Base-by-base conservation (phyloP, 257 asterid genomes). In the Solanum ahanhuiri region DNA sequence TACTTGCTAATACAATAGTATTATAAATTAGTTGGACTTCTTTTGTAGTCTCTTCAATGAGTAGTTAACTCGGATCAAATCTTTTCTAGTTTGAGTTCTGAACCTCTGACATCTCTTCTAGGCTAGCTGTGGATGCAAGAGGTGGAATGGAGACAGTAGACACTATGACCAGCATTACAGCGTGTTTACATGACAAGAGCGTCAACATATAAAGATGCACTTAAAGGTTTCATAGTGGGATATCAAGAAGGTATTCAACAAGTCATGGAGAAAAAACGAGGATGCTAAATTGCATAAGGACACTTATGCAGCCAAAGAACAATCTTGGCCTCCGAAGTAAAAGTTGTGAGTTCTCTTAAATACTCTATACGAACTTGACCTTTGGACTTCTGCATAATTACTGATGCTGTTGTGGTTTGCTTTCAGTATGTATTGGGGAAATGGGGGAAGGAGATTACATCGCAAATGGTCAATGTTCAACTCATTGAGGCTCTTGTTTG, bases 61-160 rank as follows among this genome's bases (percentile, higher is more conserved):
- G 33, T 23, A 48, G 22, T 70, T 12, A 28, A 9, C 28, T 6
- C 1, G 2, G 2, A 5, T 51, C 5, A 1, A 20, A 75, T 39
- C 57, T n/a, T 60, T 51, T 83, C 37, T 77, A 77, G 41, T 39
- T 81, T 81, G 86, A 60, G 33, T 86, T 83, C 34, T 73, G 60
- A 63, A 7, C 23, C 70, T 23, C 20, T 83, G 77, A 23, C 39
- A 34, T 45, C 11, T 75, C 82, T 81, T 64, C 12, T 77, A 34
- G 4, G 30, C 51, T 48, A 94, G 99, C 95, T 87, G 91, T 92
- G 90, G 98, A 98, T 91, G 98, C 98, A 67, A 89, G 93, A 83
- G 99, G 99, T 22, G 97, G 98, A 77, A 93, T 91, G 95, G 98
- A 94, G 92, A 94, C 93, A 4, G 96, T 98, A 94, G 92, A 94